Percentiles rank a stretch among this genome's conserved stretches.
Evolutionary conservation across 805 yeast species (phyloP).

Genomic region (Saccharomycopsis sp.): DNA sequence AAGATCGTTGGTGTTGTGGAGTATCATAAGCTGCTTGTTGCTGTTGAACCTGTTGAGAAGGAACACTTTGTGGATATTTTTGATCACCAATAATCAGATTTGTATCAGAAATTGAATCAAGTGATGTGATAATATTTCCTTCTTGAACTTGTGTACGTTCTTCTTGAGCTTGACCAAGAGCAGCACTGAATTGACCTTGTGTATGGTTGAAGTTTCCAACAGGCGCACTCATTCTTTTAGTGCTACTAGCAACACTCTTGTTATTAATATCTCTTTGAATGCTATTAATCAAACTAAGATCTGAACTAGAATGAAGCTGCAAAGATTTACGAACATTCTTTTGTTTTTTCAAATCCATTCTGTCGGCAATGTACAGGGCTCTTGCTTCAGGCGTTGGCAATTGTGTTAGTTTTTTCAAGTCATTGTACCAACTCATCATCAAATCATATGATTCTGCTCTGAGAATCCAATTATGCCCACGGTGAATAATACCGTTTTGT

Average conservation of each 20-base stretch:
- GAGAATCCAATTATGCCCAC: constrained; percentile 93
- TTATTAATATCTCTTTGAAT: constrained; percentile 1
- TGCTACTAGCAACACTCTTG: background rate
- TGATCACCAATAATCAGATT: background rate
- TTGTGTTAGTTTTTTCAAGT: constrained; percentile 56
- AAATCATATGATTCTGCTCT: constrained; percentile 72
- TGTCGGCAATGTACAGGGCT: constrained; percentile 32
- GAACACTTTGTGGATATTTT: background rate
- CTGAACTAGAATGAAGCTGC: constrained; percentile 3
- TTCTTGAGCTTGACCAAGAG: background rate
- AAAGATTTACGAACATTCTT: constrained; percentile 8
- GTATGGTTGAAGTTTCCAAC: constrained; percentile 1
- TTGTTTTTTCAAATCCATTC: constrained; percentile 19
- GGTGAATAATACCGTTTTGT: constrained; percentile 60
- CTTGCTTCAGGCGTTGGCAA: constrained; percentile 52
- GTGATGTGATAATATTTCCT: constrained; percentile 10
- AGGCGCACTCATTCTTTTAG: constrained; percentile 9
- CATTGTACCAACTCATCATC: constrained; percentile 81
- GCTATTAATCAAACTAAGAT: constrained; percentile 1
- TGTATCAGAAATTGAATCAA: constrained; percentile 6
- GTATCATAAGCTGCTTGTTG: background rate
- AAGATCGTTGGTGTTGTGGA: constrained; percentile 4
- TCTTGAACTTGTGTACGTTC: constrained; percentile 1
- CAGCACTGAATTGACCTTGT: constrained; percentile 3
- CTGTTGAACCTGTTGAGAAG: background rate